phyloP scores from a whole-genome alignment of 140 eudicot genomes.

The Flaveria floridana region DNA sequence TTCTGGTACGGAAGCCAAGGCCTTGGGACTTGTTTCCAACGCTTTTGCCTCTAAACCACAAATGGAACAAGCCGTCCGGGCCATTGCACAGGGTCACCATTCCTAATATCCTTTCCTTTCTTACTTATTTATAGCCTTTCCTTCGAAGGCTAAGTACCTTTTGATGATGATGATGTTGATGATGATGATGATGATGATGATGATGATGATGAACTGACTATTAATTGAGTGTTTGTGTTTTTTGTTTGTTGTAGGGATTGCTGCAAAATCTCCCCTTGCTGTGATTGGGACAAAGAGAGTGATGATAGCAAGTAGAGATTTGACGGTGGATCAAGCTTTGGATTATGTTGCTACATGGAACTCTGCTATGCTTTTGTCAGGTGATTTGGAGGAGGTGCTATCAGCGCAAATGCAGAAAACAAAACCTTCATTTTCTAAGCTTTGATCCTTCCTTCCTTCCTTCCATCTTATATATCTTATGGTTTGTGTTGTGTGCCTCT shows the following conservation, averaged over 20 bases:
- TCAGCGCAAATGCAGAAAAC: conserved; percentile 57
- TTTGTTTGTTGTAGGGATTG: conserved; percentile 52
- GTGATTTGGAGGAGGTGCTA: conserved; percentile 62
- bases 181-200: too few species aligned
- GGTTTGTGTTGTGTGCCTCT: too few species aligned
- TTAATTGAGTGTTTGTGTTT: too few species aligned
- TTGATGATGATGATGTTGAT: too few species aligned
- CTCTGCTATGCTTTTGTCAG: conserved; percentile 65
- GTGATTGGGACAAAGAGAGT: conserved; percentile 77
- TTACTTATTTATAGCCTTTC: too few species aligned
- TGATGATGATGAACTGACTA: too few species aligned
- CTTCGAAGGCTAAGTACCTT: too few species aligned
- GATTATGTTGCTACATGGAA: conserved; percentile 96
- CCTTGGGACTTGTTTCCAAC: conserved; percentile 64
- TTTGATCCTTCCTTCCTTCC: conserved; percentile 26
- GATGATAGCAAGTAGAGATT: conserved; percentile 54
- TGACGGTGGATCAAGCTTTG: conserved; percentile 63
- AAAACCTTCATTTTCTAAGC: conserved; percentile 71
- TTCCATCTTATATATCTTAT: too few species aligned
- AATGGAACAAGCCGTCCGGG: conserved; percentile 52
- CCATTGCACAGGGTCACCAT: conserved; percentile 60
- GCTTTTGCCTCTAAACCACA: conserved; percentile 46
- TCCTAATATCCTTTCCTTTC: too few species aligned
- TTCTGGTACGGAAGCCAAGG: conserved; percentile 61
- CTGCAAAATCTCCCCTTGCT: conserved; percentile 77